These are phyloP conservation scores for Beta macrorhiza DNA, from an alignment of 179 eudicot genomes.

Conservation along the genomic window DNA sequence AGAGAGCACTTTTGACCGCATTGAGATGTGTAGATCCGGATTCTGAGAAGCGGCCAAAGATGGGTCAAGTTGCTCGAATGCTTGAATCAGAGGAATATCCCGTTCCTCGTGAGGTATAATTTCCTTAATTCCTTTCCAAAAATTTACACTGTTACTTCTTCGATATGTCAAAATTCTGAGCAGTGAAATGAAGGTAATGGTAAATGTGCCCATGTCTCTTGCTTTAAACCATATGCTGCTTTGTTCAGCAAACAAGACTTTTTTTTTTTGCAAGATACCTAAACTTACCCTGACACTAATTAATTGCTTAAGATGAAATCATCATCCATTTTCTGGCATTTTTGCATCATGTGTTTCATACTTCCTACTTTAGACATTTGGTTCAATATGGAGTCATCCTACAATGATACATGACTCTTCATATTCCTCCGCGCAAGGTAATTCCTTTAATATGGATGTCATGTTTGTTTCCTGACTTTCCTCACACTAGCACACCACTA, in stretches of 20 bases:
- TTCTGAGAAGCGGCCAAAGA: slow-evolving; percentile 64
- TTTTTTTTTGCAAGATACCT: not conserved
- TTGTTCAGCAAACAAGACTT: not conserved
- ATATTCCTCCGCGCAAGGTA: not conserved
- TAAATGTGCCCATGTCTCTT: not conserved
- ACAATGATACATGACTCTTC: not conserved
- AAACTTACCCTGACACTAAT: not conserved
- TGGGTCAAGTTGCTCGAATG: slow-evolving; percentile 69
- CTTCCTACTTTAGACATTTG: not conserved
- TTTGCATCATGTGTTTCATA: not conserved
- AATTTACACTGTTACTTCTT: not conserved
- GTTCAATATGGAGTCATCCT: not conserved
- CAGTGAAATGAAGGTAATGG: not conserved
- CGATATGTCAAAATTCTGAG: not conserved
- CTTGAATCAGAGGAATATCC: slow-evolving; percentile 80
- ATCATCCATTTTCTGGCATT: not conserved
- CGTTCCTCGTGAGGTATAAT: slow-evolving; percentile 43
- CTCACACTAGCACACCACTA: not conserved
- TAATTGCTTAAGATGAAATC: not conserved
- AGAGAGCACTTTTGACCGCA: slow-evolving; percentile 72
- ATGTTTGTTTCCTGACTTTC: not conserved
- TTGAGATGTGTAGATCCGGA: slow-evolving; percentile 79
- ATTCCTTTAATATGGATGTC: not conserved
- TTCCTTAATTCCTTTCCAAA: not conserved
- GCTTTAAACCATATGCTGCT: not conserved